phyloP scores from a whole-genome alignment of 139 green algal species.

The Chlamydomonas asymmetrica region DNA sequence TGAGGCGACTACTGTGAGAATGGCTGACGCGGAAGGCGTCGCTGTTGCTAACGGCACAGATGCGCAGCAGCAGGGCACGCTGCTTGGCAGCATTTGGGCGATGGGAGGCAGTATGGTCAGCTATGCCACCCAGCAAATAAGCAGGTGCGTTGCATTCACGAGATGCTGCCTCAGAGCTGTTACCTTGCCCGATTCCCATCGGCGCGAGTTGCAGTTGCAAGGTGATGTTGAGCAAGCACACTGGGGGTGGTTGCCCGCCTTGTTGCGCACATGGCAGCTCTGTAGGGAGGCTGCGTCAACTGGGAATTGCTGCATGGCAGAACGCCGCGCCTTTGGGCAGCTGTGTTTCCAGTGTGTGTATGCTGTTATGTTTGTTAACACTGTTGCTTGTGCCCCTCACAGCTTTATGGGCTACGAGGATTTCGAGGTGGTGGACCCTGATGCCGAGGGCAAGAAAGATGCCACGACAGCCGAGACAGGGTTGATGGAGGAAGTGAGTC shows the following conservation, averaged over 20 bases:
- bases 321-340: not conserved
- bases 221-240: too few species aligned
- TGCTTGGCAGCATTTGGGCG: conserved; percentile 19
- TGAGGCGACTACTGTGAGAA: too few species aligned
- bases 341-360: not conserved
- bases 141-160: conserved; percentile 19
- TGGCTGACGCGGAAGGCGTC: too few species aligned
- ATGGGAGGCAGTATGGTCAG: conserved; percentile 30
- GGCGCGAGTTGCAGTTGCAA: too few species aligned
- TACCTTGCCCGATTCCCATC: too few species aligned
- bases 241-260: too few species aligned
- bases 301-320: not conserved
- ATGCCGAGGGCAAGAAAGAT: conserved; percentile 38
- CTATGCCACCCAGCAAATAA: conserved; percentile 34
- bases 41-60: too few species aligned
- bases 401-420: conserved; percentile 51
- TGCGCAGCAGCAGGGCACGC: too few species aligned
- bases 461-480: conserved; percentile 8
- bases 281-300: not conserved
- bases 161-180: not conserved
- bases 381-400: not conserved
- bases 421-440: conserved; percentile 44
- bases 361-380: not conserved
- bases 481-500: conserved; percentile 33
- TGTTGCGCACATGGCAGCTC: not conserved